Evolutionary conservation across 257 asterid species (phyloP), one percentile per base, ranked within the genome.

Genomic region (Galeopsis tetrahit): DNA sequence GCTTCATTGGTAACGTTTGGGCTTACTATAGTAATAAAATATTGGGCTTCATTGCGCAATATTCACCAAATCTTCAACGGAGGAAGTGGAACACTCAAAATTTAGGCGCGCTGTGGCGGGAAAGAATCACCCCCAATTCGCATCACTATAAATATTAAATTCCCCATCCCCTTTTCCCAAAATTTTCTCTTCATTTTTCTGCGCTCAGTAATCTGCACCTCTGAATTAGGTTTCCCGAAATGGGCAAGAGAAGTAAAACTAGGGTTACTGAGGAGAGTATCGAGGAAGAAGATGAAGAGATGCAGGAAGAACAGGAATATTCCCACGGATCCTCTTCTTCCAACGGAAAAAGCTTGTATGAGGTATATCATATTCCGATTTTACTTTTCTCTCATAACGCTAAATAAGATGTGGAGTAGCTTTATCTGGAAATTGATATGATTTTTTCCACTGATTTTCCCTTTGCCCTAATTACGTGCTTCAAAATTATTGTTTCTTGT

Each of bases 181-280:
- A 4, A 4, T 58, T 33, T 51, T 61, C 21, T 21, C 0, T 13
- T 3, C 33, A 7, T 46, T n/a, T 62, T 64, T 39, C n/a, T 15
- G 71, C 61, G 44, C 9, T 4, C 46, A 60, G 63, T 36, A 8
- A 35, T 49, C 43, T 7, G 11, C 17, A 52, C 10, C 13, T 38
- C 44, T 7, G 51, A 71, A 48, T 51, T 73, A 64, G 74, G 75
- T 46, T 69, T 75, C 66, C 8, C 3, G 66, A 68, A 63, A 92
- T 92, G 98, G 92, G 94, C 17, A 88, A 78, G 85, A 76, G 72
- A 35, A 83, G 83, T 57, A 88, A 81, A 69, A 51, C 85, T 85
- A 84, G 91, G 96, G 88, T 80, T 88, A 67, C 86, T 0, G 86
- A 82, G 78, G 89, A 86, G 58, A 59, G 75, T 28, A 6, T 71